Evolutionary conservation across 2,329 filamentous ascomycete genomes (phyloP).

Genomic region (Mariannaea elegans): DNA sequence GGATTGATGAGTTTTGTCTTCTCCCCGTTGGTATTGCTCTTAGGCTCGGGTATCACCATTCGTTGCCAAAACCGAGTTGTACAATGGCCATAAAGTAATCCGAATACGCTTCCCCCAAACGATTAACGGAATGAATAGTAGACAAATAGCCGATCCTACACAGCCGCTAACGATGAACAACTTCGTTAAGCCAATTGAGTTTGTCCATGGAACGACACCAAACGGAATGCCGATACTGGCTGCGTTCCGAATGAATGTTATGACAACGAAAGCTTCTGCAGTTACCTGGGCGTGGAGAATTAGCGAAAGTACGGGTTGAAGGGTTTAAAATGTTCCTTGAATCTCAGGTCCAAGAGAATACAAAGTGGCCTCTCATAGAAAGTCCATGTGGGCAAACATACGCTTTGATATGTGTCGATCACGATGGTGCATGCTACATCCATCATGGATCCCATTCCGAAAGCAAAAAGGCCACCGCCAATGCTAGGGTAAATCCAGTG

Average conservation of each 20-base stretch:
- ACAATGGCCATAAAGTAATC: not conserved
- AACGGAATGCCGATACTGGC: conserved; percentile 35
- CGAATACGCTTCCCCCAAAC: conserved; percentile 39
- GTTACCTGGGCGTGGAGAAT: not conserved
- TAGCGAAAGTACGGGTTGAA: too few relatives aligned
- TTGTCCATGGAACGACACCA: conserved; percentile 37
- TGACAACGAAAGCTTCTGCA: conserved; percentile 32
- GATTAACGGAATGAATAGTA: conserved; percentile 33
- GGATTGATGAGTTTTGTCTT: too few relatives aligned
- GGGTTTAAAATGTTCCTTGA: too few relatives aligned
- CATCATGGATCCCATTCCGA: conserved; percentile 46
- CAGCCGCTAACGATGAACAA: conserved; percentile 33
- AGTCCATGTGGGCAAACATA: too few relatives aligned
- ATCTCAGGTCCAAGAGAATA: too few relatives aligned
- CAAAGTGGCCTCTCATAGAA: too few relatives aligned
- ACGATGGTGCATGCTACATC: conserved; percentile 44
- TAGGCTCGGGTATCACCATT: too few relatives aligned
- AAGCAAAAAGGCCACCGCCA: conserved; percentile 44
- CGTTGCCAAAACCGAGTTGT: conserved; percentile 19
- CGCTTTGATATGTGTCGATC: conserved; percentile 42
- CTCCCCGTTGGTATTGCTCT: too few relatives aligned
- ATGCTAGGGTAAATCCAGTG: conserved; percentile 50
- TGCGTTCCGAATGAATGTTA: conserved; percentile 39
- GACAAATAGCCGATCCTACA: conserved; percentile 26
- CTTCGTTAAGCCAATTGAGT: conserved; percentile 33